Evolutionary conservation across 495 filamentous ascomycete species (phyloP).

Genomic region (Xylaria intraflava): DNA sequence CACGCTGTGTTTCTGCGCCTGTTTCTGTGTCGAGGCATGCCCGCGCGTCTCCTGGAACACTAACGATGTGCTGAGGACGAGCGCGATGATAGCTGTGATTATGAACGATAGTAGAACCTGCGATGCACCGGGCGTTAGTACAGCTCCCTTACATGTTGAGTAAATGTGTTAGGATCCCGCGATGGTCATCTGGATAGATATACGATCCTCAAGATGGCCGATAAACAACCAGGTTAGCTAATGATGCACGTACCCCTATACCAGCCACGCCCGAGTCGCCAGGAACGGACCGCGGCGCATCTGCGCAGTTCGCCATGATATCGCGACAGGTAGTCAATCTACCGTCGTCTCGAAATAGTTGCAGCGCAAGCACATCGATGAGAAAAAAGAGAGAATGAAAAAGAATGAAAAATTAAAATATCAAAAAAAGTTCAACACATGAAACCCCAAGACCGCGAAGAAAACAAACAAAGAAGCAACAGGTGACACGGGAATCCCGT

Average conservation of each 20-base stretch:
- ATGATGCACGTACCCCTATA: slow-evolving; percentile 41
- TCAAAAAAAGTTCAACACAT: too few species aligned
- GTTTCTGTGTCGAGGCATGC: slow-evolving; percentile 12
- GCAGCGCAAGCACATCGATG: too few species aligned
- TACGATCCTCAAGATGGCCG: too few species aligned
- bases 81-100: slow-evolving; percentile 42
- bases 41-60: slow-evolving; percentile 39
- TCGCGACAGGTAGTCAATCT: not conserved
- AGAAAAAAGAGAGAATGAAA: too few species aligned
- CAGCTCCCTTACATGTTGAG: not conserved
- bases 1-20: slow-evolving; percentile 25
- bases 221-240: not conserved
- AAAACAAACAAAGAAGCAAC: too few species aligned
- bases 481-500: too few species aligned
- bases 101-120: slow-evolving; percentile 56
- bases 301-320: slow-evolving; percentile 36
- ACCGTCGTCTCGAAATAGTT: not conserved
- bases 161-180: too few species aligned
- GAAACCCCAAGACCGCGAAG: too few species aligned
- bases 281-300: slow-evolving; percentile 33
- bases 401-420: too few species aligned
- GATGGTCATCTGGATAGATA: too few species aligned
- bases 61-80: slow-evolving; percentile 40
- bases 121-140: not conserved
- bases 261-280: slow-evolving; percentile 55